A percentile compares a stretch with the other conserved stretches of the same genome.
Evolutionary conservation across 257 asterid species (phyloP).

Genomic region (Perilla frutescens): DNA sequence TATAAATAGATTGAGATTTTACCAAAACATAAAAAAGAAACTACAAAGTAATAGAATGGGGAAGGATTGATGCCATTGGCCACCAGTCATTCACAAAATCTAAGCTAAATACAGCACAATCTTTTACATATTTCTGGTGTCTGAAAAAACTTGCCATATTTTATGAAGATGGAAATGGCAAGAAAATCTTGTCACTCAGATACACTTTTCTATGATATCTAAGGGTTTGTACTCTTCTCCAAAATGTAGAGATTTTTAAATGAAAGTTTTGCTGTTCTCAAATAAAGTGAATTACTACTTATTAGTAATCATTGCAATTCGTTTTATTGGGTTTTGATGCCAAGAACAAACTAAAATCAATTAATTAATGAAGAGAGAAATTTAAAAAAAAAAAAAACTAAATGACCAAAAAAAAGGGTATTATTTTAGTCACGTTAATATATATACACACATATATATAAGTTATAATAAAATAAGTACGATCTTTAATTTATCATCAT

Average conservation of each 20-base stretch:
- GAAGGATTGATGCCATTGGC: conserved; percentile 48
- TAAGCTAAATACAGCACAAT: conserved; percentile 57
- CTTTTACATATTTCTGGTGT: conserved; percentile 61
- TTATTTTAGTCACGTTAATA: no score
- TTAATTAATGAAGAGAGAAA: not conserved
- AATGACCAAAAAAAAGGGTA: no score
- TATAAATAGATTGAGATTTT: no score
- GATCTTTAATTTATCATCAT: no score
- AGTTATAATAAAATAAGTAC: no score
- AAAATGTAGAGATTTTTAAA: conserved; percentile 11
- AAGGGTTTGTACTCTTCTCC: conserved; percentile 33
- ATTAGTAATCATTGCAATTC: conserved; percentile 50
- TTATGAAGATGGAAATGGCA: conserved; percentile 45
- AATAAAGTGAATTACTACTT: conserved; percentile 30
- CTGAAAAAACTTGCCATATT: conserved; percentile 40
- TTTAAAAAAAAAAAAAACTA: not conserved
- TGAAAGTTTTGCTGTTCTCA: conserved; percentile 32
- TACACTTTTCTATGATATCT: conserved; percentile 48
- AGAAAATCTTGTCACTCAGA: conserved; percentile 53
- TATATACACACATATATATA: no score
- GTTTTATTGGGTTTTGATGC: not conserved
- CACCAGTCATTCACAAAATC: conserved; percentile 64
- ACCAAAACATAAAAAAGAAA: no score
- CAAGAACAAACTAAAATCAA: conserved; percentile 17
- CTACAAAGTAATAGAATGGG: no score